Evolutionary conservation across 495 filamentous ascomycete species (phyloP).

Genomic region (Penicillium pulvis): DNA sequence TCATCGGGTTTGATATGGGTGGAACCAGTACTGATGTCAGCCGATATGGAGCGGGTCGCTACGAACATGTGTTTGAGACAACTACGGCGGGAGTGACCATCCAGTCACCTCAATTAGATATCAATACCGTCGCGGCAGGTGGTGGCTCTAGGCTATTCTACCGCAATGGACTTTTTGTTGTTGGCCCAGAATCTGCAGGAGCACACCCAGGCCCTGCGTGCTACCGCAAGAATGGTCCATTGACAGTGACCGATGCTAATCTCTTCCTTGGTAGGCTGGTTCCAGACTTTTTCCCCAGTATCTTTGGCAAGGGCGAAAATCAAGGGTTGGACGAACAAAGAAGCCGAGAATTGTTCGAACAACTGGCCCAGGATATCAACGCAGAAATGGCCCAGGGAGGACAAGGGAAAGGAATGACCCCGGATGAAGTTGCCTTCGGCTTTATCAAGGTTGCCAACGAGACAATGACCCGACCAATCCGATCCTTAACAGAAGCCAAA

Average conservation of each 20-base stretch:
- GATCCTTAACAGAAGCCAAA: constrained; percentile 89
- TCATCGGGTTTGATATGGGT: constrained; percentile 95
- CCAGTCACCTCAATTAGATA: constrained; percentile 90
- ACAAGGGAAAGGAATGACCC: constrained; percentile 65
- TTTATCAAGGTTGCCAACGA: constrained; percentile 77
- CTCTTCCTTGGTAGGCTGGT: constrained; percentile 81
- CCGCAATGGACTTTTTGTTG: constrained; percentile 83
- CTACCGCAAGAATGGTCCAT: constrained; percentile 86
- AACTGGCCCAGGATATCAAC: constrained; percentile 76
- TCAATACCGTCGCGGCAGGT: constrained; percentile 94
- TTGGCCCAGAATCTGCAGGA: constrained; percentile 87
- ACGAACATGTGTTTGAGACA: constrained; percentile 93
- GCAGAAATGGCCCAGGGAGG: constrained; percentile 39
- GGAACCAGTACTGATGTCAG: constrained; percentile 88
- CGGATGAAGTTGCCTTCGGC: constrained; percentile 85
- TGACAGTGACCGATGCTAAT: constrained; percentile 92
- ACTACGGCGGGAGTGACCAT: constrained; percentile 92
- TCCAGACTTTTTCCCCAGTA: constrained; percentile 91
- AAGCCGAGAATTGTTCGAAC: constrained; percentile 66
- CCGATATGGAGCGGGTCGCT: constrained; percentile 68
- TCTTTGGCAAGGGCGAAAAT: constrained; percentile 81
- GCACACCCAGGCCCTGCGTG: constrained; percentile 90
- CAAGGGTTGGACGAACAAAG: constrained; percentile 68
- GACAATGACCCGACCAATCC: constrained; percentile 91
- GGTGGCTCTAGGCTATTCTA: constrained; percentile 84